Evolutionary conservation across 371 early-diverging fungal genomes (phyloP).

Genomic region (Mucor lusitanicus): DNA sequence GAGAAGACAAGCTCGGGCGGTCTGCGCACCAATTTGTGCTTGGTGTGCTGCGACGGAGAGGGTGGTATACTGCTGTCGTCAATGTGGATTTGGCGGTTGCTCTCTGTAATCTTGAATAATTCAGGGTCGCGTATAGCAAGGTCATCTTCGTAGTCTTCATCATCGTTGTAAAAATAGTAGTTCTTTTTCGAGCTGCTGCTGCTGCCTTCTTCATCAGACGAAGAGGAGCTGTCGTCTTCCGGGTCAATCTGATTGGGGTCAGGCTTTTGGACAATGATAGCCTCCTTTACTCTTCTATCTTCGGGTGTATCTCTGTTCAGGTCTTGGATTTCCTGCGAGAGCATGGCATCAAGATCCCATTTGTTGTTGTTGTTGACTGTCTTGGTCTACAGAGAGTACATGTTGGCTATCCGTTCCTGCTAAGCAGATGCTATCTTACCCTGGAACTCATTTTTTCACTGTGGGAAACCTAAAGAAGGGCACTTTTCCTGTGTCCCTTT

Average conservation of each 20-base stretch:
- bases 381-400: neutral
- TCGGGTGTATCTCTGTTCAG: constrained; percentile 47
- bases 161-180: constrained; percentile 29
- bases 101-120: constrained; percentile 46
- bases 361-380: constrained; percentile 6
- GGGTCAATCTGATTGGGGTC: constrained; percentile 46
- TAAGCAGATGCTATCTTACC: neutral
- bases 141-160: constrained; percentile 53
- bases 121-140: constrained; percentile 53
- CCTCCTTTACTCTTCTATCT: constrained; percentile 45
- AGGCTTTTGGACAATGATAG: constrained; percentile 45
- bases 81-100: constrained; percentile 44
- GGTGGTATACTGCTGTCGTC: constrained; percentile 24
- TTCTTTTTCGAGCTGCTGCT: neutral
- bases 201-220: constrained; percentile 15
- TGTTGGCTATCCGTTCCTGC: neutral
- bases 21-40: constrained; percentile 19
- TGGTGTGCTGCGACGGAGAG: constrained; percentile 6
- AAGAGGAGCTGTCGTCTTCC: constrained; percentile 19
- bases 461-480: neutral
- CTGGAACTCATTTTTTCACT: neutral
- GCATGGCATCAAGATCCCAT: constrained; percentile 26
- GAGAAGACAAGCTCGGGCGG: constrained; percentile 42
- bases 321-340: constrained; percentile 47
- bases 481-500: neutral